Conservation (phyloP, 192 early-diverging fungal genomes). For the Gigaspora rosea region DNA sequence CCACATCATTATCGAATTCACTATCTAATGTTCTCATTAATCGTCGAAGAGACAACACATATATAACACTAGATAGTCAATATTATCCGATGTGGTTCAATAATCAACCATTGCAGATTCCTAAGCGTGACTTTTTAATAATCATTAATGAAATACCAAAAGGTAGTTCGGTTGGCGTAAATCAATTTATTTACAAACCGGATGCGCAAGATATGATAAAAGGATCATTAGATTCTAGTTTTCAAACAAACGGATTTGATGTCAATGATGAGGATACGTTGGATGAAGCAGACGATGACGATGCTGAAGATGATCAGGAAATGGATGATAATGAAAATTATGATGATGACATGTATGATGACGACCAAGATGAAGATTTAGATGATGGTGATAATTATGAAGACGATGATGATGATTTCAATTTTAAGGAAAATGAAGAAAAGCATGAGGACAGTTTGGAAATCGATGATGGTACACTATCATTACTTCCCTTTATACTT, state of each 20-base stretch:
- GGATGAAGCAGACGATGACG: conserved; percentile 18
- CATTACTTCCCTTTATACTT: background rate
- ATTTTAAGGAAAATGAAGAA: conserved; percentile 7
- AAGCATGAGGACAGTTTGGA: background rate
- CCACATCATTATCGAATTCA: background rate
- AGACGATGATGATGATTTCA: conserved; percentile 22
- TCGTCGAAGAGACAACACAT: background rate
- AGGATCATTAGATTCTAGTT: no score
- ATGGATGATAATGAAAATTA: conserved; percentile 15
- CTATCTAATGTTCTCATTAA: background rate
- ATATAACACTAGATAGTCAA: conserved; percentile 16
- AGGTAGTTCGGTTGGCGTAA: background rate
- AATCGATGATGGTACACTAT: conserved; percentile 13
- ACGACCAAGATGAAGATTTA: background rate
- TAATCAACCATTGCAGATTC: conserved; percentile 22
- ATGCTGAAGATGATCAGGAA: background rate
- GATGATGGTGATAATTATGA: background rate
- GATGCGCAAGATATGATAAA: background rate
- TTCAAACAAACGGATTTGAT: background rate
- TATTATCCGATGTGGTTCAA: conserved; percentile 27
- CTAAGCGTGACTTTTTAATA: conserved; percentile 29
- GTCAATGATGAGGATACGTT: conserved; percentile 19
- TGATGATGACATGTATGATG: conserved; percentile 7
- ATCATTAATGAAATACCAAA: conserved; percentile 9
- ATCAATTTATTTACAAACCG: conserved; percentile 7